Evolutionary conservation across 495 filamentous ascomycete genomes (phyloP).

Genomic region (Tuber indicum): DNA sequence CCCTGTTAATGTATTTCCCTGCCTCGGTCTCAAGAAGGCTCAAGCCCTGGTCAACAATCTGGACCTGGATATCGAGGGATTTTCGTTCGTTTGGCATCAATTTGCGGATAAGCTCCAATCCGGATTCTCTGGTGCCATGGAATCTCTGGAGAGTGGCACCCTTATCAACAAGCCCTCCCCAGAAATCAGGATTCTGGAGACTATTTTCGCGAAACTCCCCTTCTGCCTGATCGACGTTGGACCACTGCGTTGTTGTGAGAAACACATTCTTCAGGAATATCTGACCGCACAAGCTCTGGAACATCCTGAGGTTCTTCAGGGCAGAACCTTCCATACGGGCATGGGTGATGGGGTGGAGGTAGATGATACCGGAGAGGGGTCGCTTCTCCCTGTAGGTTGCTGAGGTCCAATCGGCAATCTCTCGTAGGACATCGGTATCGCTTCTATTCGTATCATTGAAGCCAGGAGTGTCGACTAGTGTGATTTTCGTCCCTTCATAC

Average conservation of each 20-base stretch:
- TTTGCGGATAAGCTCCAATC: constrained; percentile 36
- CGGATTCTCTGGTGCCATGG: constrained; percentile 40
- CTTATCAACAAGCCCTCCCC: constrained; percentile 42
- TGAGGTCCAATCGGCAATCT: constrained; percentile 42
- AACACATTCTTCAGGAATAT: constrained; percentile 43
- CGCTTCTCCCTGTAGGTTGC: constrained; percentile 33
- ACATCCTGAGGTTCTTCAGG: constrained; percentile 45
- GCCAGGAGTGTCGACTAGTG: constrained; percentile 50
- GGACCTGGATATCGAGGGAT: constrained; percentile 44
- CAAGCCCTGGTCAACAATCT: constrained; percentile 42
- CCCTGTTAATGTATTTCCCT: constrained; percentile 38
- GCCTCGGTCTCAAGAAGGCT: constrained; percentile 44
- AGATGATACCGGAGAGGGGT: constrained; percentile 44
- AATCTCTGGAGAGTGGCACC: constrained; percentile 39
- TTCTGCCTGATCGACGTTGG: constrained; percentile 20
- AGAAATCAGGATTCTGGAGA: constrained; percentile 44
- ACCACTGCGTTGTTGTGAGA: constrained; percentile 49
- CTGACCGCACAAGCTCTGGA: constrained; percentile 46
- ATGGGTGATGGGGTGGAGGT: constrained; percentile 49
- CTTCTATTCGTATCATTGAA: constrained; percentile 48
- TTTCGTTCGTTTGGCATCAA: constrained; percentile 19
- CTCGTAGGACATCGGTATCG: constrained; percentile 45
- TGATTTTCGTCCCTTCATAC: constrained; percentile 30
- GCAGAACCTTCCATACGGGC: constrained; percentile 44
- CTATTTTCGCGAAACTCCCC: constrained; percentile 42